Evolutionary conservation across 2,329 filamentous ascomycete species (phyloP), one percentile per base, ranked within the genome.

Genomic region (Juglanconis oblonga): DNA sequence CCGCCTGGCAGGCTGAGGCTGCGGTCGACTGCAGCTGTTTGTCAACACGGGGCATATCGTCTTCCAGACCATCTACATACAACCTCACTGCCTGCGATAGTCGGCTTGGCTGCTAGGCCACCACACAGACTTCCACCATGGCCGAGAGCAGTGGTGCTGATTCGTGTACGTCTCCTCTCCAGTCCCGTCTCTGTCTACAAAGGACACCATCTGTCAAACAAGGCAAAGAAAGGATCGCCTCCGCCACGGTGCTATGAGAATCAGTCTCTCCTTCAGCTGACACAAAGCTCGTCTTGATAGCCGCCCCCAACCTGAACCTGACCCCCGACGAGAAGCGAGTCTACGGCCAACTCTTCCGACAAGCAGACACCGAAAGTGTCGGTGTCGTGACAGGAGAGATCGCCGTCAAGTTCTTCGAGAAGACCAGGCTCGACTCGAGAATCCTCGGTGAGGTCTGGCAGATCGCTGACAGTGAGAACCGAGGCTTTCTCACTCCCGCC

Each of bases 361-460:
- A 92, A 69, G 95, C 95, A 66, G 95, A 99, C 76, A 90, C 89
- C 62, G 95, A 97, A 68, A 90, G 86, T 72, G 88, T 97, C 60
- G 92, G 93, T 58, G 92, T 98, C 65, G 91, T 99, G 38, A 97
- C 95, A 17, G 95, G 95, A 75, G 95, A 99, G 76, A 85, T 96
- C 63, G 95, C 95, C 61, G 93, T 99, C 74, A 91, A 92, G 73
- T 98, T 99, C 81, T 99, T 99, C 72, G 93, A 98, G 76, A 95
- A 95, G 81, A 98, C 95, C 50, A 88, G 90, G 67, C 82, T 99
- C 52, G 87, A 94, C 63, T 91, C 93, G 57, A 87, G 91, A 64
- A 83, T 95, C 52, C 82, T 99, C 62, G 95, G 94, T 75, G 88
- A 96, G 85, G 91, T 99, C 82, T 99, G 95, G 95, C 94, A 98